Percentiles rank a stretch among this genome's conserved stretches.
Evolutionary conservation across 1,284 basidiomycete genomes (phyloP).

Genomic region (Rhizoctonia solani): DNA sequence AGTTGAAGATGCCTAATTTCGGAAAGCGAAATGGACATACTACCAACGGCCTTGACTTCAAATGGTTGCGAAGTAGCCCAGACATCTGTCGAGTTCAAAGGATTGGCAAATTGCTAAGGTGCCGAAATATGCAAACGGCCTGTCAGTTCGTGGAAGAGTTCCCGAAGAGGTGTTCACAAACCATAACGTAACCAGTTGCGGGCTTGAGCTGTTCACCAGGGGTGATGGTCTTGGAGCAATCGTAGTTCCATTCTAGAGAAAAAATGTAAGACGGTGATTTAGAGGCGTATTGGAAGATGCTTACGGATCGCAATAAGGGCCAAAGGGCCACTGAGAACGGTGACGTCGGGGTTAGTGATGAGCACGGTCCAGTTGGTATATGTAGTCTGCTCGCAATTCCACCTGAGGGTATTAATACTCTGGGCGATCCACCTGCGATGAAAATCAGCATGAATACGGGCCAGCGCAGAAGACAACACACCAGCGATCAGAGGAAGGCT

Average conservation of each 20-base stretch:
- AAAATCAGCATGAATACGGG: not conserved
- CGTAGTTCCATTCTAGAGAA: constrained; percentile 34
- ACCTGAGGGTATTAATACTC: constrained; percentile 28
- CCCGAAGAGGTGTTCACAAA: constrained; percentile 4
- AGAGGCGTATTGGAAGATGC: not conserved
- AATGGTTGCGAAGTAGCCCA: constrained; percentile 36
- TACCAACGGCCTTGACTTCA: constrained; percentile 39
- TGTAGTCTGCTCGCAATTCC: constrained; percentile 24
- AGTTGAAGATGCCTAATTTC: not conserved
- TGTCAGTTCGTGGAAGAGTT: not conserved
- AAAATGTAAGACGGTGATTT: not conserved
- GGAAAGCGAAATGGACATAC: constrained; percentile 14
- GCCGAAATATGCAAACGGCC: not conserved
- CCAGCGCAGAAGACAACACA: not conserved
- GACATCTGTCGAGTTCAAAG: constrained; percentile 25
- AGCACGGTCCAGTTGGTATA: constrained; percentile 39
- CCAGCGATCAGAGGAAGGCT: constrained; percentile 27
- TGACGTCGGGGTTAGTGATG: constrained; percentile 33
- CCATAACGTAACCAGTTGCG: constrained; percentile 36
- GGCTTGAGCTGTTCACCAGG: constrained; percentile 32
- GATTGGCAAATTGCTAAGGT: constrained; percentile 14
- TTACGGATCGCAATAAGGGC: constrained; percentile 37
- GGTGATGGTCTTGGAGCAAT: constrained; percentile 37
- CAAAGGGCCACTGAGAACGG: constrained; percentile 31
- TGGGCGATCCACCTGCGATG: constrained; percentile 30